These are phyloP conservation scores for Purpureocillium takamizusanense DNA, from an alignment of 2,329 filamentous ascomycete genomes.

Conservation along the genomic window DNA sequence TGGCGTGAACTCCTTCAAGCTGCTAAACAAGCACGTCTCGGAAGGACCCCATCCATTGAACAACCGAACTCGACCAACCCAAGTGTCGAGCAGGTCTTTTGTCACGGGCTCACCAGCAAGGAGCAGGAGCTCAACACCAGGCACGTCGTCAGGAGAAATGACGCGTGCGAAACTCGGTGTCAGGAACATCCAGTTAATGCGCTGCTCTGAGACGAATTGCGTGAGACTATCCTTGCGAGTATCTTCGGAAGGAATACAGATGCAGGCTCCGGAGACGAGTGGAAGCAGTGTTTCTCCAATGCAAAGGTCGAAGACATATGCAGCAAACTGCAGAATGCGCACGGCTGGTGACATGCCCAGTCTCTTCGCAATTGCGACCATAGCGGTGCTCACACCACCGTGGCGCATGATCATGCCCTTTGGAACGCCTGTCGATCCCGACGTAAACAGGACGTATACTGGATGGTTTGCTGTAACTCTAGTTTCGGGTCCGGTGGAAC, in stretches of 20 bases:
- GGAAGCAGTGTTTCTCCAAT: conserved; percentile 4
- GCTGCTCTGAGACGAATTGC: conserved; percentile 2
- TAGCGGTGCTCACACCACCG: conserved; percentile 1
- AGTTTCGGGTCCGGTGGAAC: background rate
- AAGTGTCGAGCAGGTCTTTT: conserved; percentile 2
- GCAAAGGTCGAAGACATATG: conserved; percentile 6
- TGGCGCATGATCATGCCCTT: conserved; percentile 10
- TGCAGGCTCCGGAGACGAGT: conserved; percentile 2
- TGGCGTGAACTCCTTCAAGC: background rate
- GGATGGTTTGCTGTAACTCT: background rate
- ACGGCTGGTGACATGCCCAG: background rate
- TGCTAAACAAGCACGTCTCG: conserved; percentile 1
- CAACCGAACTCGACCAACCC: conserved; percentile 3
- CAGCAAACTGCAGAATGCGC: conserved; percentile 5
- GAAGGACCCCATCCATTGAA: conserved; percentile 8
- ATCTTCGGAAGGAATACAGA: conserved; percentile 6
- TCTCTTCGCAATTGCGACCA: background rate
- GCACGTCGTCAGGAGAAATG: conserved; percentile 2
- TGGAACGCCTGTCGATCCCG: conserved; percentile 8
- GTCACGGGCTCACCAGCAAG: conserved; percentile 5
- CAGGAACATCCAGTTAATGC: conserved; percentile 2
- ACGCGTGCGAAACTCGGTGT: conserved; percentile 3
- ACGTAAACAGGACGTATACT: conserved; percentile 9
- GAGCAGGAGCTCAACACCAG: conserved; percentile 2
- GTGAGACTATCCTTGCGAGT: conserved; percentile 2